Evolutionary conservation across 306 rosid species (phyloP).

Genomic region (Cicer yamashitae): DNA sequence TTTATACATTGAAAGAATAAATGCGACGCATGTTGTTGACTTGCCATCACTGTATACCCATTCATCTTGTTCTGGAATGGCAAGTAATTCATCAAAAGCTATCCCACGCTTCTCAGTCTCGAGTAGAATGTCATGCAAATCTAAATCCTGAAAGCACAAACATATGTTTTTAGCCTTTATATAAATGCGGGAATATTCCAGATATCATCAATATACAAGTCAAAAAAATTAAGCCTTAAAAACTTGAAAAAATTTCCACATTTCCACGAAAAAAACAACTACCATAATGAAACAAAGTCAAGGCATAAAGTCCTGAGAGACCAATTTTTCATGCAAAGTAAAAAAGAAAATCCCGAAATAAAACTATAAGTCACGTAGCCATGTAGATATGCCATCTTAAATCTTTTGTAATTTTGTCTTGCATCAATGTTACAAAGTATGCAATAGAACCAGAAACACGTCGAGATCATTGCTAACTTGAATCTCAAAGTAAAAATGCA

Average conservation of each 20-base stretch:
- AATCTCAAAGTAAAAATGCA: constrained; percentile 10
- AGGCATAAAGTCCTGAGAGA: not conserved
- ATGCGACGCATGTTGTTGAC: constrained; percentile 93
- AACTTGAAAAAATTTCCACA: not conserved
- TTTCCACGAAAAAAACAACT: constrained; percentile 4
- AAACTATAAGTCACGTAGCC: not conserved
- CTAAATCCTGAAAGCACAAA: constrained; percentile 67
- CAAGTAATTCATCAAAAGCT: constrained; percentile 78
- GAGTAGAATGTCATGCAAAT: constrained; percentile 70
- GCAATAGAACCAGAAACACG: constrained; percentile 27
- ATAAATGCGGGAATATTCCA: not conserved
- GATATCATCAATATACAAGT: not conserved
- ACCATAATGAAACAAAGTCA: constrained; percentile 7
- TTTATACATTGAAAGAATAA: constrained; percentile 92
- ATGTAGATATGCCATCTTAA: not conserved
- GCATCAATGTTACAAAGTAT: not conserved
- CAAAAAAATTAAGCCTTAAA: not conserved
- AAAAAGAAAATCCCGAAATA: constrained; percentile 3
- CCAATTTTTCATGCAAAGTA: constrained; percentile 4
- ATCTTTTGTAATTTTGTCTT: constrained; percentile 17
- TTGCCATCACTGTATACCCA: constrained; percentile 97
- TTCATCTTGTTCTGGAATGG: constrained; percentile 95
- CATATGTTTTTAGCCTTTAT: not conserved
- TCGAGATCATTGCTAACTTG: not conserved
- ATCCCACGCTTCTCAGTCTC: constrained; percentile 88